A percentile compares a stretch with the other conserved stretches of the same genome.
Conservation (phyloP, 768 basidiomycete genomes). For the Russula foetens region DNA sequence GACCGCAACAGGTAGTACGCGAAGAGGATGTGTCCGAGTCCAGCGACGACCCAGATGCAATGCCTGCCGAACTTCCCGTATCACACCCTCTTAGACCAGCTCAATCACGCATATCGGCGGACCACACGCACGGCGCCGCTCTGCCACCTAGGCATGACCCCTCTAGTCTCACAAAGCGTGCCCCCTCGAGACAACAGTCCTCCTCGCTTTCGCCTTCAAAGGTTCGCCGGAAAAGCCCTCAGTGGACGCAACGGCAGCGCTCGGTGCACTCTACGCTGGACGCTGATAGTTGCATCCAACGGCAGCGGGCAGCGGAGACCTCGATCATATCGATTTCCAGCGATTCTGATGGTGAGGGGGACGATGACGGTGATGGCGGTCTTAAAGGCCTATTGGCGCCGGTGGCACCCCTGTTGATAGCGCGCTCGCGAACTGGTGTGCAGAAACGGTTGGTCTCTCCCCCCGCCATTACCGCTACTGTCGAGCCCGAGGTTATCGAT, state of each 20-base stretch:
- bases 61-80: conserved; percentile 7
- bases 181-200: background rate
- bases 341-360: conserved; percentile 27
- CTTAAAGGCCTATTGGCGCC: background rate
- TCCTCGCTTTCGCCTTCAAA: background rate
- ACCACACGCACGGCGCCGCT: background rate
- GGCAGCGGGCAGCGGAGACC: conserved; percentile 2
- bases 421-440: conserved; percentile 17
- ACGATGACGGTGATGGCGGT: background rate
- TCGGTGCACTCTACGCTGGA: background rate
- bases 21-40: conserved; percentile 1
- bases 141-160: background rate
- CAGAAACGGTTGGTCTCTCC: background rate
- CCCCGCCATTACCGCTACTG: background rate
- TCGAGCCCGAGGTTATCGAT: conserved; percentile 31
- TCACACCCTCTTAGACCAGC: background rate
- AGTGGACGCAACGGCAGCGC: background rate
- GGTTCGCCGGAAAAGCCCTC: background rate
- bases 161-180: background rate
- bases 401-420: conserved; percentile 23
- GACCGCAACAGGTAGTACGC: background rate
- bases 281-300: too few relatives aligned
- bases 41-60: conserved; percentile 4
- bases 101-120: background rate
- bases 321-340: conserved; percentile 34